These are phyloP conservation scores for Colletotrichum shisoi DNA, from an alignment of 2,329 filamentous ascomycete species.

Conservation along the genomic window DNA sequence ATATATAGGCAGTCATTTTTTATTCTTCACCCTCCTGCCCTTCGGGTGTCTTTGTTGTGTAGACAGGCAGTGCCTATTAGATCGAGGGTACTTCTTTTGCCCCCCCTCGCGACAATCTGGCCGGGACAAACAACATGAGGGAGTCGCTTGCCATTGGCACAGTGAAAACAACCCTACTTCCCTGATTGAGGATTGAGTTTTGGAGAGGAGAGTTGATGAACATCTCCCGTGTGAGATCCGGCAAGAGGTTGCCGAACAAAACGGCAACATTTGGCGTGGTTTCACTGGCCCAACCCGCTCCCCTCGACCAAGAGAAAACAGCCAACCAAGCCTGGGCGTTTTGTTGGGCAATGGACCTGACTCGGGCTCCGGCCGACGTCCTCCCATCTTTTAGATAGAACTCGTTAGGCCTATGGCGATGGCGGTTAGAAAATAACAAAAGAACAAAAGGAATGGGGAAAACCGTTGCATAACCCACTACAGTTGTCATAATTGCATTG, in stretches of 20 bases:
- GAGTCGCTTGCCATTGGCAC: background rate
- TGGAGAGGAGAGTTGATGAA: background rate
- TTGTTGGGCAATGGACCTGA: background rate
- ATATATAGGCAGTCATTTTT: too few relatives aligned
- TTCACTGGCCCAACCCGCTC: background rate
- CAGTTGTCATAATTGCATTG: background rate
- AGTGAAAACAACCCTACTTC: background rate
- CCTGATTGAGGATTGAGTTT: too few relatives aligned
- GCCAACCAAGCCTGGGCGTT: constrained; percentile 18
- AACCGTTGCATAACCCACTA: constrained; percentile 1
- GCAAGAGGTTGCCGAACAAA: constrained; percentile 7
- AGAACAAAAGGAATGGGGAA: background rate
- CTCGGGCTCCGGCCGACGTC: background rate
- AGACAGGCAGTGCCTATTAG: background rate
- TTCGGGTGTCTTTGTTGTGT: too few relatives aligned
- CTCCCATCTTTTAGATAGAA: background rate
- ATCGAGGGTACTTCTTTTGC: background rate
- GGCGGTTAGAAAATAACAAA: too few relatives aligned
- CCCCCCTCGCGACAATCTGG: background rate
- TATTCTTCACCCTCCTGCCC: too few relatives aligned
- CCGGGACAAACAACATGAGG: background rate
- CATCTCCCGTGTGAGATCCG: constrained; percentile 1
- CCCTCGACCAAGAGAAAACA: background rate
- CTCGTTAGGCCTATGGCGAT: too few relatives aligned
- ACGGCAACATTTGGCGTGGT: constrained; percentile 14